Conservation (phyloP, 73 alveolate species). For the Paramecium tetraurelia region DNA sequence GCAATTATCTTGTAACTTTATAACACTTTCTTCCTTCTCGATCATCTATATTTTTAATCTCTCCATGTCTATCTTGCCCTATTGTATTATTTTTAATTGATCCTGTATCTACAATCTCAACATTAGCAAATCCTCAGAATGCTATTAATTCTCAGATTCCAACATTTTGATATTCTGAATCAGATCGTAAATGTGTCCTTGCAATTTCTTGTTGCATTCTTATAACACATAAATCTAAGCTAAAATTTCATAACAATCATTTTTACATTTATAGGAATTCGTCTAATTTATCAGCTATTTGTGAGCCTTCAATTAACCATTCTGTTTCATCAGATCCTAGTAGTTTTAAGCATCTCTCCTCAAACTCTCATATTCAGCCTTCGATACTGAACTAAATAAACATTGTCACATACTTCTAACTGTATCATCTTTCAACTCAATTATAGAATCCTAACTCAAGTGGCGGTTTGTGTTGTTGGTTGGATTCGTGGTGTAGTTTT, state of each 20-base stretch:
- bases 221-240: not conserved
- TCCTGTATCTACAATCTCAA: not conserved
- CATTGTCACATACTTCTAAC: not conserved
- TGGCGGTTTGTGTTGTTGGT: not conserved
- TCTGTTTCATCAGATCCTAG: not conserved
- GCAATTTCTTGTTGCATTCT: not conserved
- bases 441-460: not conserved
- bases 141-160: not conserved
- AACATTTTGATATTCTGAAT: not conserved
- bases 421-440: not conserved
- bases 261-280: not conserved
- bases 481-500: not conserved
- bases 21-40: not conserved
- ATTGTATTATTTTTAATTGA: not conserved
- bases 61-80: not conserved
- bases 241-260: not conserved
- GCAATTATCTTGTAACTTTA: not conserved
- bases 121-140: not conserved
- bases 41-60: not conserved
- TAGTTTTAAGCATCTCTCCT: not conserved
- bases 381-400: not conserved
- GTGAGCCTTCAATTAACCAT: not conserved
- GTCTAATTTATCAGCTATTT: not conserved
- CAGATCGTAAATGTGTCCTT: not conserved
- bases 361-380: not conserved